phyloP scores from a whole-genome alignment of 2,329 filamentous ascomycete genomes.

The Helotiales sp. region DNA sequence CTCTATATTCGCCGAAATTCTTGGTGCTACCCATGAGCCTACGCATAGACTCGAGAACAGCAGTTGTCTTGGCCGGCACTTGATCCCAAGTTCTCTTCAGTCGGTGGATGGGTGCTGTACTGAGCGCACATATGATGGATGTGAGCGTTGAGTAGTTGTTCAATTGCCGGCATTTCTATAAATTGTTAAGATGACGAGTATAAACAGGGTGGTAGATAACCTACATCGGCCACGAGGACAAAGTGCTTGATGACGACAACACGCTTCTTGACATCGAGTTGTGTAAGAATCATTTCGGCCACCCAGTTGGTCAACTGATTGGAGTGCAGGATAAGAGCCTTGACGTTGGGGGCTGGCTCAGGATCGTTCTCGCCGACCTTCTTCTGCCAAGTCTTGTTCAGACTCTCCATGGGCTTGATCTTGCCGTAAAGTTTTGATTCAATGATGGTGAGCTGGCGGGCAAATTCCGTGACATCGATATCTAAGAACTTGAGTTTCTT shows the following conservation, averaged over 20 bases:
- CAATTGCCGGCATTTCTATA: conserved; percentile 84
- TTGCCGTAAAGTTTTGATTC: conserved; percentile 94
- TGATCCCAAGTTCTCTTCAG: conserved; percentile 93
- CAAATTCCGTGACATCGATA: conserved; percentile 94
- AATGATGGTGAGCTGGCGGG: conserved; percentile 95
- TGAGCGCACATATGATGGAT: conserved; percentile 94
- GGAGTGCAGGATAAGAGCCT: conserved; percentile 94
- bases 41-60: conserved; percentile 86
- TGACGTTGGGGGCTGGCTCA: conserved; percentile 91
- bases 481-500: conserved; percentile 99
- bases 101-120: conserved; percentile 92
- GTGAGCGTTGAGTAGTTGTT: conserved; percentile 99
- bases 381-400: conserved; percentile 99
- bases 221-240: conserved; percentile 91
- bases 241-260: conserved; percentile 99
- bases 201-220: conserved; percentile 44
- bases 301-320: conserved; percentile 99
- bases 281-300: conserved; percentile 96
- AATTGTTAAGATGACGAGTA: conserved; percentile 36
- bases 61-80: conserved; percentile 82
- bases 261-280: conserved; percentile 92
- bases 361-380: conserved; percentile 81
- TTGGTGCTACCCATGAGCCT: conserved; percentile 95
- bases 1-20: conserved; percentile 97
- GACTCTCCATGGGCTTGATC: conserved; percentile 92